Conservation (phyloP, 2,329 filamentous ascomycete species). For the Aureobasidium leucospermi region DNA sequence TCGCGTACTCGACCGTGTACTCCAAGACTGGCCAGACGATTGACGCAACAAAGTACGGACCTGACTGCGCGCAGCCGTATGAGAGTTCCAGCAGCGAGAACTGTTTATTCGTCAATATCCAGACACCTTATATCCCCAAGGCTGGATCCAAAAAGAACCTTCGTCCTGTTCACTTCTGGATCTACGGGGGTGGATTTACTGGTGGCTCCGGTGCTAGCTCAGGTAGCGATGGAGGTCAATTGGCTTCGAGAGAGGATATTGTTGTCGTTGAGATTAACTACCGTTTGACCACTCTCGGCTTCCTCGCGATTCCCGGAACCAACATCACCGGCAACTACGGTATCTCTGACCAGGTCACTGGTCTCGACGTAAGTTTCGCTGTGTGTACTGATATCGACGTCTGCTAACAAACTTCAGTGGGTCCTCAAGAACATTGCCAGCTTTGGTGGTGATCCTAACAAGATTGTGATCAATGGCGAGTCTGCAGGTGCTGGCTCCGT, state of each 20-base stretch:
- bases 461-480: conserved; percentile 41
- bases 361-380: background rate
- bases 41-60: conserved; percentile 39
- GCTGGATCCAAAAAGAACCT: conserved; percentile 32
- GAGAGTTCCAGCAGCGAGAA: conserved; percentile 32
- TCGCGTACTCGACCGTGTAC: conserved; percentile 42
- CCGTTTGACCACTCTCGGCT: conserved; percentile 51
- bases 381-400: fast-evolving
- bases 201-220: conserved; percentile 36
- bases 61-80: conserved; percentile 35
- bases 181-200: conserved; percentile 52
- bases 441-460: conserved; percentile 42
- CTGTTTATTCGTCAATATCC: conserved; percentile 44
- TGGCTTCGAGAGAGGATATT: conserved; percentile 52
- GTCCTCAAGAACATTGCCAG: conserved; percentile 37
- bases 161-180: conserved; percentile 44
- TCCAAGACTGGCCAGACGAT: conserved; percentile 39
- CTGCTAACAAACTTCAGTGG: conserved; percentile 29
- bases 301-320: conserved; percentile 50
- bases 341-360: conserved; percentile 34
- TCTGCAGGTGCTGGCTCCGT: conserved; percentile 50
- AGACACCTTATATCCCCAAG: conserved; percentile 39
- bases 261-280: conserved; percentile 56
- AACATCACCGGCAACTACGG: conserved; percentile 49
- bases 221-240: conserved; percentile 45